A percentile compares a stretch with the other conserved stretches of the same genome.
phyloP scores from a whole-genome alignment of 176 grass and related monocot species.

The Oryza punctata region DNA sequence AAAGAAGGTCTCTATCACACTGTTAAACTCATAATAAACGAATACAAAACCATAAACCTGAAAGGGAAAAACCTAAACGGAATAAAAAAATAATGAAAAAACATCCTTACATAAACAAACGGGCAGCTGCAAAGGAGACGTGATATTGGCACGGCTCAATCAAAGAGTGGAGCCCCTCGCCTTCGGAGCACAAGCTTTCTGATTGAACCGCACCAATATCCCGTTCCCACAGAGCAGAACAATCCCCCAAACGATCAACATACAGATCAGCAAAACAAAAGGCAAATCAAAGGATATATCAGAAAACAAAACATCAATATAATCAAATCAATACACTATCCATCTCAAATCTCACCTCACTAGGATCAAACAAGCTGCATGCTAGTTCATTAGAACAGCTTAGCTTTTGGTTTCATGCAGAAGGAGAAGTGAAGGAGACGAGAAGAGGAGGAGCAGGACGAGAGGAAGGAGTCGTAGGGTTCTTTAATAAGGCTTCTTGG shows the following conservation, averaged over 20 bases:
- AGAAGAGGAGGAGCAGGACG: background rate
- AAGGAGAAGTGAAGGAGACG: background rate
- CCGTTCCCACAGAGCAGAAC: background rate
- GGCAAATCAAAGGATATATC: background rate
- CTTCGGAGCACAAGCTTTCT: slow-evolving; percentile 56
- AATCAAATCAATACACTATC: background rate
- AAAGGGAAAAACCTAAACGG: background rate
- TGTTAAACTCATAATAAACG: background rate
- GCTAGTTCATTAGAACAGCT: background rate
- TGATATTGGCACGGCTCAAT: slow-evolving; percentile 99
- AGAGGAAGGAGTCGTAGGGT: slow-evolving; percentile 16
- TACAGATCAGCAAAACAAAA: background rate
- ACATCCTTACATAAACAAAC: background rate
- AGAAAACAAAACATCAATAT: background rate
- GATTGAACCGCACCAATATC: slow-evolving; percentile 92
- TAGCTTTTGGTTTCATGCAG: slow-evolving; percentile 21
- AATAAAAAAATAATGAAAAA: background rate
- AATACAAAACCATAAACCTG: background rate
- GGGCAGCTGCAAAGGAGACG: slow-evolving; percentile 14
- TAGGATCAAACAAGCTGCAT: background rate
- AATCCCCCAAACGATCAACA: background rate
- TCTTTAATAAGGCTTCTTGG: slow-evolving; percentile 35
- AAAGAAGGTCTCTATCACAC: background rate
- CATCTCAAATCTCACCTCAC: background rate
- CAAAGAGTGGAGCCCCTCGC: slow-evolving; percentile 56